Evolutionary conservation across 2,329 filamentous ascomycete genomes (phyloP).

Genomic region (Diaporthe citri): DNA sequence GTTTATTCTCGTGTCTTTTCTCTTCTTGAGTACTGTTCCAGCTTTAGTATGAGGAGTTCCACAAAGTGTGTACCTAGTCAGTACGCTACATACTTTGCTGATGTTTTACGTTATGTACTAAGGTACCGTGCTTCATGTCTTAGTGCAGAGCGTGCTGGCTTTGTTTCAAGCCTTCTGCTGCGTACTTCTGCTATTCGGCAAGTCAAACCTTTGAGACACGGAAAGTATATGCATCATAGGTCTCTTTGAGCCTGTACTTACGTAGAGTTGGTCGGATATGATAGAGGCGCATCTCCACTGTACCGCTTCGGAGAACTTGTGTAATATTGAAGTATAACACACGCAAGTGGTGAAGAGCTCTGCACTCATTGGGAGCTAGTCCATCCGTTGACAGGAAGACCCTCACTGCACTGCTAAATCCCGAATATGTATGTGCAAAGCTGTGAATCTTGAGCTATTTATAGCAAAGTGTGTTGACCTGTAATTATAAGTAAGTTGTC

Average conservation of each 20-base stretch:
- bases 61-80: accelerated
- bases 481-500: neutral
- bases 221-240: neutral
- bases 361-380: neutral
- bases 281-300: accelerated
- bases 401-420: neutral
- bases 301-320: too few relatives aligned
- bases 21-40: neutral
- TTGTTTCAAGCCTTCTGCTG: neutral
- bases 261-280: neutral
- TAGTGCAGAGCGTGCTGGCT: neutral
- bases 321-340: too few relatives aligned
- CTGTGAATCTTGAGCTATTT: neutral
- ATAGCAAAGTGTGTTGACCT: neutral
- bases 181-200: neutral
- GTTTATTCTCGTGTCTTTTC: accelerated
- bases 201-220: neutral
- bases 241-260: neutral
- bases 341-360: neutral
- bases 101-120: neutral
- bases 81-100: neutral
- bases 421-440: neutral
- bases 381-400: neutral
- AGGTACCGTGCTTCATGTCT: neutral
- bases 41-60: neutral